phyloP scores from a whole-genome alignment of 1,284 basidiomycete genomes.

The Porogramme epimiltina region DNA sequence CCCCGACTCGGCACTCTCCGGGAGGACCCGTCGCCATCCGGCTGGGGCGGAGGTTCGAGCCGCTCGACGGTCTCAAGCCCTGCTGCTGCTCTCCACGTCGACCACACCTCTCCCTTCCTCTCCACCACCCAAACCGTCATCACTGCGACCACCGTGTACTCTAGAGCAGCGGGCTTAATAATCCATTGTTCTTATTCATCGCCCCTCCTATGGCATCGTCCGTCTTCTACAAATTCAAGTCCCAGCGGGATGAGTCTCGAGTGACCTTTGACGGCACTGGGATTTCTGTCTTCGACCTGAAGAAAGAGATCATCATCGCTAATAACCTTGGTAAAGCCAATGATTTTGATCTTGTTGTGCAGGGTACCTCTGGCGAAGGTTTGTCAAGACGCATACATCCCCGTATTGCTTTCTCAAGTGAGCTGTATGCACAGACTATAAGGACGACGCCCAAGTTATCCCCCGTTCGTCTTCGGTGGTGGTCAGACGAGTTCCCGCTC shows the following conservation, averaged over 20 bases:
- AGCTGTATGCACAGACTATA: constrained; percentile 69
- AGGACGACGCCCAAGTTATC: constrained; percentile 89
- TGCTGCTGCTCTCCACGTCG: no score
- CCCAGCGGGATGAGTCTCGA: constrained; percentile 91
- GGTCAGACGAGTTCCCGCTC: constrained; percentile 87
- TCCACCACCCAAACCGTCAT: no score
- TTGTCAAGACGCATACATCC: constrained; percentile 26
- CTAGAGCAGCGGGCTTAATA: constrained; percentile 12
- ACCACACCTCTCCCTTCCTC: no score
- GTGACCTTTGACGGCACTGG: constrained; percentile 98
- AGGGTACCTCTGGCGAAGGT: constrained; percentile 90
- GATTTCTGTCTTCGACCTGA: constrained; percentile 98
- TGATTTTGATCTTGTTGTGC: constrained; percentile 94
- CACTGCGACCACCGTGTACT: constrained; percentile 12
- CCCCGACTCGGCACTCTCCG: no score
- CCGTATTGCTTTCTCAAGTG: not conserved
- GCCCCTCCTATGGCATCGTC: constrained; percentile 79
- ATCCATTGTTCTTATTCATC: constrained; percentile 33
- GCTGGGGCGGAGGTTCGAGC: no score
- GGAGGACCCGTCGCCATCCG: no score
- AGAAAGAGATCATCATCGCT: constrained; percentile 96
- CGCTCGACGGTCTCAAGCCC: no score
- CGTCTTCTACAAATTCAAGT: constrained; percentile 99
- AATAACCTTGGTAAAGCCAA: constrained; percentile 96
- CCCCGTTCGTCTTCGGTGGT: constrained; percentile 94